Percentiles rank a stretch among this genome's conserved stretches.
phyloP scores from a whole-genome alignment of 2,329 filamentous ascomycete genomes.

The Trematosphaeria pertusa region DNA sequence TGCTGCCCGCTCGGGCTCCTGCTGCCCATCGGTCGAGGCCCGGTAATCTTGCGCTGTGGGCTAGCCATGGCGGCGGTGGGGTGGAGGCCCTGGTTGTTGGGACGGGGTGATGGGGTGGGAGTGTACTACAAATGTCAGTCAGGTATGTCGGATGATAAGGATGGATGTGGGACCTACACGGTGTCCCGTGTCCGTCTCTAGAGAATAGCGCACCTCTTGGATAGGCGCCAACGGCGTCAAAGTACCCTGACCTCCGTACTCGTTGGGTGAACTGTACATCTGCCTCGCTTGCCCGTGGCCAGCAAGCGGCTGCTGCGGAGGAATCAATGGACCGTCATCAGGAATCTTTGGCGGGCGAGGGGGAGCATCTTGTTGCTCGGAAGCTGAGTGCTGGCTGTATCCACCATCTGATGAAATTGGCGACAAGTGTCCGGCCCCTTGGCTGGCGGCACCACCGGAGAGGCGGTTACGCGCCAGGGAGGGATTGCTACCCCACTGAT shows the following conservation, averaged over 20 bases:
- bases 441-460: constrained; percentile 40
- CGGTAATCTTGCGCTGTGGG: constrained; percentile 55
- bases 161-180: constrained; percentile 24
- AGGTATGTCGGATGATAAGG: constrained; percentile 3
- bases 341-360: constrained; percentile 61
- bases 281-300: constrained; percentile 47
- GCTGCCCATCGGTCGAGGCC: constrained; percentile 57
- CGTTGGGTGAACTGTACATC: constrained; percentile 48
- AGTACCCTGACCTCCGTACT: constrained; percentile 45
- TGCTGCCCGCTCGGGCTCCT: constrained; percentile 54
- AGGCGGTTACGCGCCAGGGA: constrained; percentile 50
- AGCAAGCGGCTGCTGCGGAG: constrained; percentile 53
- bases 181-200: constrained; percentile 53
- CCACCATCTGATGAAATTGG: constrained; percentile 48
- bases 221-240: constrained; percentile 57
- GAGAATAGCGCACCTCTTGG: constrained; percentile 57
- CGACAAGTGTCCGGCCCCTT: constrained; percentile 42
- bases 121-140: constrained; percentile 35
- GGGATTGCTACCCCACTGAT: constrained; percentile 58
- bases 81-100: constrained; percentile 36
- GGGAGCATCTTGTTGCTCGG: constrained; percentile 49
- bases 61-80: constrained; percentile 29
- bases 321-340: constrained; percentile 66
- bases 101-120: constrained; percentile 40
- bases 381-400: constrained; percentile 48